phyloP scores from a whole-genome alignment of 108 stramenopile species.

The Tribonema minus region DNA sequence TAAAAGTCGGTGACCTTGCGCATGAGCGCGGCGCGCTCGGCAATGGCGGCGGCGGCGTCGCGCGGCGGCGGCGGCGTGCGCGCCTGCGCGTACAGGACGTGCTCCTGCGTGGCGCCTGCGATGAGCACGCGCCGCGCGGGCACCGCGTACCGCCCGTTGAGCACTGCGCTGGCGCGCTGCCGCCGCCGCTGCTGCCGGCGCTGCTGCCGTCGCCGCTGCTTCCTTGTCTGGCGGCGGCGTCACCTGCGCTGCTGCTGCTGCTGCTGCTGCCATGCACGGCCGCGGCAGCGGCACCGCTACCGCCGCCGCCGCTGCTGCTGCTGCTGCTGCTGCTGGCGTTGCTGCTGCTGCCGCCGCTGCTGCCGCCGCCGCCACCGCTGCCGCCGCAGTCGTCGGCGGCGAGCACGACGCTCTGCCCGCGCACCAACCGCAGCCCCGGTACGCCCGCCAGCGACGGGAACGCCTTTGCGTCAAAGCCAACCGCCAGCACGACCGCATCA shows the following conservation, averaged over 20 bases:
- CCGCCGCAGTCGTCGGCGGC: background rate
- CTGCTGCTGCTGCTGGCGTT: background rate
- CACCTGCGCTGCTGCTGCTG: too few species aligned
- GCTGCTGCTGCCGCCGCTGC: background rate
- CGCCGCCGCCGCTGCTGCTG: background rate
- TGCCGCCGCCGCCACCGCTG: too few species aligned
- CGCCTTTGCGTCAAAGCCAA: conserved; percentile 24
- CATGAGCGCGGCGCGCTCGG: conserved; percentile 7
- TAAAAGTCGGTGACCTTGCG: conserved; percentile 8
- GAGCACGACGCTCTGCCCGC: conserved; percentile 16
- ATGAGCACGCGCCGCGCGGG: conserved; percentile 2
- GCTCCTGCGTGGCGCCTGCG: conserved; percentile 32
- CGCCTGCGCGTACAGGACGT: background rate
- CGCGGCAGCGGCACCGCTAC: background rate
- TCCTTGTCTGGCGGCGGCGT: too few species aligned
- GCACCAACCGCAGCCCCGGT: conserved; percentile 10
- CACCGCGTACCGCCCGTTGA: conserved; percentile 46
- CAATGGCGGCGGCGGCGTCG: background rate
- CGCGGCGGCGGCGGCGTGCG: too few species aligned
- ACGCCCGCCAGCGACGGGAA: conserved; percentile 35
- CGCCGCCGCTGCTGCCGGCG: too few species aligned
- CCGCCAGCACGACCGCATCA: conserved; percentile 43
- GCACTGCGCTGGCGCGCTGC: conserved; percentile 1
- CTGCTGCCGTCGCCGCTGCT: too few species aligned
- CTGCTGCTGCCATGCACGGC: too few species aligned